Percentiles rank a stretch among this genome's conserved stretches.
Evolutionary conservation across 2,329 filamentous ascomycete genomes (phyloP).

Genomic region (Hypoxylon sp.): DNA sequence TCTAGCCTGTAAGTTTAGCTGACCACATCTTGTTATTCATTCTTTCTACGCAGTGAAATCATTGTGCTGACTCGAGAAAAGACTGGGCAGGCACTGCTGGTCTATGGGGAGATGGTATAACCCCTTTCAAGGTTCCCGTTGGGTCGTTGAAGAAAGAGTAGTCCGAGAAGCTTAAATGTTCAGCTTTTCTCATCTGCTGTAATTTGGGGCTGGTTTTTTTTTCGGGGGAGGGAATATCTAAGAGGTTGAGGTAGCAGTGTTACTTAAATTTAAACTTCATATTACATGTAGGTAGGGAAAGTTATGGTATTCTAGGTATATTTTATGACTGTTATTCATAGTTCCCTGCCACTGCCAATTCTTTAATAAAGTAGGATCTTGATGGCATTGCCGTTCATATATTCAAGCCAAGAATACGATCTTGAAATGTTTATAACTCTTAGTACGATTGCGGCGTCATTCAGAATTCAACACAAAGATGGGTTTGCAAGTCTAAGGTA

Average conservation of each 20-base stretch:
- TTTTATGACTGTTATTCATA: no score
- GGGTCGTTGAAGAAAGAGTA: constrained; percentile 32
- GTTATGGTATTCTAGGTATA: no score
- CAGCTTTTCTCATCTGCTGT: not conserved
- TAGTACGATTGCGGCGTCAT: no score
- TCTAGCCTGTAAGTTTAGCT: constrained; percentile 45
- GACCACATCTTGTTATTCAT: not conserved
- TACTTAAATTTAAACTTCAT: no score
- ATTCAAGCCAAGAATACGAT: no score
- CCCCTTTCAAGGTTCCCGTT: constrained; percentile 26
- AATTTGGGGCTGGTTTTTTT: not conserved
- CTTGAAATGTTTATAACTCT: no score
- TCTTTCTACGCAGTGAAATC: not conserved
- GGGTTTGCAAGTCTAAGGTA: no score
- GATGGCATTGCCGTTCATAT: no score
- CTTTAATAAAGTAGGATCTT: no score
- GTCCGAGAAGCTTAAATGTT: not conserved
- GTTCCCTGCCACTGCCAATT: no score
- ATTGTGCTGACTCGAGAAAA: constrained; percentile 20
- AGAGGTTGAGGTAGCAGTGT: not conserved
- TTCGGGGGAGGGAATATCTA: not conserved
- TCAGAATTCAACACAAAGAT: no score
- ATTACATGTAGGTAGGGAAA: no score
- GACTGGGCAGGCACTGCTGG: constrained; percentile 23
- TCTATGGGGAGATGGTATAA: constrained; percentile 22